Percentiles rank a stretch among this genome's conserved stretches.
phyloP scores from a whole-genome alignment of 768 basidiomycete genomes.

The Mycena amicta region DNA sequence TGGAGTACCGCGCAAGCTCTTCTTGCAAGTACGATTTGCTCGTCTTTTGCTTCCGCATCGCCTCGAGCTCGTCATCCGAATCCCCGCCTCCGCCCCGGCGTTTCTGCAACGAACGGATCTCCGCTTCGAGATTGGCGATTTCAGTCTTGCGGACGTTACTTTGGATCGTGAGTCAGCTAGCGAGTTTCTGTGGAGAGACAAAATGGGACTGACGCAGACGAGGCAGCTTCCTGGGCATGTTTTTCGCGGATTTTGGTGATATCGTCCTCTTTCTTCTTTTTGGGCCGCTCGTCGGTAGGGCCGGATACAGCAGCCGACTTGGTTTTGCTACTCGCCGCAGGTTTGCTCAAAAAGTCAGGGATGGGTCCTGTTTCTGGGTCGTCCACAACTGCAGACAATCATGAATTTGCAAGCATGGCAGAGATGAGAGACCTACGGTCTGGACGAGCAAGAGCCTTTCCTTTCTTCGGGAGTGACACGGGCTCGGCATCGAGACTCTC shows the following conservation, averaged over 20 bases:
- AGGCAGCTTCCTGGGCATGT: constrained; percentile 71
- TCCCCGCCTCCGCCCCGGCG: constrained; percentile 57
- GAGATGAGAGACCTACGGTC: constrained; percentile 63
- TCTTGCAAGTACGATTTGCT: constrained; percentile 75
- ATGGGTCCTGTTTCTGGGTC: constrained; percentile 35
- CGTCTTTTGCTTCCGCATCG: constrained; percentile 51
- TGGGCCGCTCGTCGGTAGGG: constrained; percentile 28
- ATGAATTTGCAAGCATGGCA: constrained; percentile 4
- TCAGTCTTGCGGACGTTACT: constrained; percentile 72
- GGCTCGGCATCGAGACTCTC: constrained; percentile 65
- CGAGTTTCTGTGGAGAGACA: too few species aligned
- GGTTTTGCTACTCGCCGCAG: constrained; percentile 17
- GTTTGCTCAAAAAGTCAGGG: constrained; percentile 44
- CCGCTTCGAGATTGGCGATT: constrained; percentile 86
- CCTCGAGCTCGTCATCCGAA: constrained; percentile 62
- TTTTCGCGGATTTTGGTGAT: constrained; percentile 74
- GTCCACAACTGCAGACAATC: constrained; percentile 36
- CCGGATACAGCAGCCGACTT: constrained; percentile 19
- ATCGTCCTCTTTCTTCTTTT: constrained; percentile 46
- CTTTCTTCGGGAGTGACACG: constrained; percentile 69
- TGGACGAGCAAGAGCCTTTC: constrained; percentile 80
- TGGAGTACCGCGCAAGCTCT: constrained; percentile 81
- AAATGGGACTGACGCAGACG: constrained; percentile 51
- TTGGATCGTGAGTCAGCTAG: too few species aligned
- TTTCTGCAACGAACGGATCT: constrained; percentile 77